Conservation (phyloP, 495 filamentous ascomycete species). For the Lasiosphaeriaceae sp. region DNA sequence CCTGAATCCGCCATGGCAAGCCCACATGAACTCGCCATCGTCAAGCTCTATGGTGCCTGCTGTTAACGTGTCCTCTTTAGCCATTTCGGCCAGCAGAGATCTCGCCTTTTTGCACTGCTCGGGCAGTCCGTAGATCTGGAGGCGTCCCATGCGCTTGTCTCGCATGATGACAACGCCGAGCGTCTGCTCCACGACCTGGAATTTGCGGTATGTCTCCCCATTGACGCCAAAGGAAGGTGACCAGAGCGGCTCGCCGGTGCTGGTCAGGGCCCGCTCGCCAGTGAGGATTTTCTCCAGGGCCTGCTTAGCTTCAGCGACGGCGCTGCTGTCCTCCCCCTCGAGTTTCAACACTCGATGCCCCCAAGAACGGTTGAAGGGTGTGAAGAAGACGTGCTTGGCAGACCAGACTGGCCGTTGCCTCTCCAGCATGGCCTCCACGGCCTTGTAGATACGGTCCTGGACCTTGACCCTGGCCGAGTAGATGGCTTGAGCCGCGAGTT, state of each 20-base stretch:
- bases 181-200: constrained; percentile 16
- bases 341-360: constrained; percentile 33
- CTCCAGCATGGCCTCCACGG: constrained; percentile 30
- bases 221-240: constrained; percentile 16
- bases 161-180: constrained; percentile 30
- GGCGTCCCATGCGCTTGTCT: constrained; percentile 22
- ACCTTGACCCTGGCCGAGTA: constrained; percentile 36
- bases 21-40: constrained; percentile 27
- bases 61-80: constrained; percentile 24
- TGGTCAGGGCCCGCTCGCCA: constrained; percentile 17
- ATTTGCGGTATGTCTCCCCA: constrained; percentile 9
- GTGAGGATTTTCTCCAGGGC: constrained; percentile 28
- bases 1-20: constrained; percentile 38
- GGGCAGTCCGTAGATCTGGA: constrained; percentile 27
- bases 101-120: constrained; percentile 9
- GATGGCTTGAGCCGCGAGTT: constrained; percentile 28
- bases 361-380: constrained; percentile 22
- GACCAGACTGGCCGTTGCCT: constrained; percentile 24
- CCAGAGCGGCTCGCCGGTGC: constrained; percentile 25
- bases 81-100: constrained; percentile 8
- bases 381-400: constrained; percentile 23
- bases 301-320: constrained; percentile 35
- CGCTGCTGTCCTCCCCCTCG: constrained; percentile 35
- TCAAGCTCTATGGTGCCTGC: constrained; percentile 21
- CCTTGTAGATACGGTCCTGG: constrained; percentile 29